Base-by-base conservation (phyloP, 768 basidiomycete genomes). In the Candolleomyces aberdarensis region DNA sequence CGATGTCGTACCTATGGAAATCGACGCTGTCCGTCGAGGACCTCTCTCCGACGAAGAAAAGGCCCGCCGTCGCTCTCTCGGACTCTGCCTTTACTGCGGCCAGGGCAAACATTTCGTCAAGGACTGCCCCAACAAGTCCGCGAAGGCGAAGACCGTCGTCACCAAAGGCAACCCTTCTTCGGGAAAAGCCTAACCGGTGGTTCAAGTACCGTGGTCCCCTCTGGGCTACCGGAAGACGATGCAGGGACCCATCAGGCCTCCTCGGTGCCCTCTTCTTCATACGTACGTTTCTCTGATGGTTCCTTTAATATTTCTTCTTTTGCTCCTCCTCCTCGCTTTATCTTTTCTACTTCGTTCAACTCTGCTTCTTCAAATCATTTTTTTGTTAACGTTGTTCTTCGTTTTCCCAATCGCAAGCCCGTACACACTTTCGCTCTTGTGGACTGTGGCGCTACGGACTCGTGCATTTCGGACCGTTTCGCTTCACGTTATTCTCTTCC, bases 21-120 rank as follows among this genome's bases (percentile, higher is more conserved):
- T 76, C 40, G 70, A 74, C 48, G 66, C 70, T 20, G 58, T 68
- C 6, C 44, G 58, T 39, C 67, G 67, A 31, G 70, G 71, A 13
- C 70, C 64, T 7, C 66, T 78, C 53, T 69, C 73, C 0, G 32
- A 62, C 3, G 68, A 65, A 3, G 74, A 76, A 62, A 48, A 59
- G 0, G 63, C 72, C 19, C 62, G 62, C n/a, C 69, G 68, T 32
- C 39, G 54, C 17, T 63, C 65, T 10, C 48, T 72, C 0, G 64
- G 66, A 19, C 68, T 79, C 2, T 79, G 76, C 63, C 56, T 71
- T 19, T 78, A 77, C 57, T 79, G 77, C 52, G 72, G 74, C 4
- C 54, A 66, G 48, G 66, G 69, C 17, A 63, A 68, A 13, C 76
- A 78, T 59, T 47, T 53, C 1, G 67, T 67, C 36, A 41, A 63